These are phyloP conservation scores for Chaetomium sp. DNA, from an alignment of 2,329 filamentous ascomycete genomes.

Conservation along the genomic window DNA sequence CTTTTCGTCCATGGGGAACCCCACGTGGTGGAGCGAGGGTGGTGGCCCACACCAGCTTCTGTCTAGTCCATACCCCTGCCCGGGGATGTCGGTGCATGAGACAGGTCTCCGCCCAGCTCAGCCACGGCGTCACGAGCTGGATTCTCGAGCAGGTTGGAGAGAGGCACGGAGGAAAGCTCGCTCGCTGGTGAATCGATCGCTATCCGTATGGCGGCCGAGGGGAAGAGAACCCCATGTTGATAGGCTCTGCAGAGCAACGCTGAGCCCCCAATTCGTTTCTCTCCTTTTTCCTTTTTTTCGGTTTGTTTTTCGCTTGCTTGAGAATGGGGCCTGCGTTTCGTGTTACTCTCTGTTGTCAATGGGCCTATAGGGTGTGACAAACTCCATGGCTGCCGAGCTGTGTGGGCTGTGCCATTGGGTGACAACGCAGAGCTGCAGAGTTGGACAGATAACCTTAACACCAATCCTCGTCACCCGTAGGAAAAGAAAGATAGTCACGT, in stretches of 20 bases:
- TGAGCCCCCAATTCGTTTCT: neutral
- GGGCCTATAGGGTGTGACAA: neutral
- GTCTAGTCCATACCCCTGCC: neutral
- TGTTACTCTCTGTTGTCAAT: neutral
- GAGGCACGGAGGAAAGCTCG: neutral
- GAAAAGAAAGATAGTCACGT: neutral
- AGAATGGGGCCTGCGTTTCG: neutral
- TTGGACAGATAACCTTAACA: neutral
- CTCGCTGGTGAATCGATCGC: neutral
- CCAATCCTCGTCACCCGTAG: neutral
- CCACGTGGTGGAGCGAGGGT: conserved; percentile 1
- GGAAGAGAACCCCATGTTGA: neutral
- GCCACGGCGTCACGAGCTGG: conserved; percentile 7
- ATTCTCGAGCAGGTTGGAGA: neutral
- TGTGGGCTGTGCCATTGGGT: neutral
- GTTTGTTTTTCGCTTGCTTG: neutral
- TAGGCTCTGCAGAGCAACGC: neutral
- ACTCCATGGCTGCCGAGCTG: neutral
- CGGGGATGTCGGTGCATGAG: neutral
- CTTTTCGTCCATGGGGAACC: conserved; percentile 1
- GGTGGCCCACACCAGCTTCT: neutral
- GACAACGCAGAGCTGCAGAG: neutral
- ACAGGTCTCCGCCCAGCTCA: conserved; percentile 3
- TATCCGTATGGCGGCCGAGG: neutral
- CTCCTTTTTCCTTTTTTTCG: neutral